These are phyloP conservation scores for Pseudomonodictys pantanalensis DNA, from an alignment of 495 filamentous ascomycete genomes.

Conservation along the genomic window DNA sequence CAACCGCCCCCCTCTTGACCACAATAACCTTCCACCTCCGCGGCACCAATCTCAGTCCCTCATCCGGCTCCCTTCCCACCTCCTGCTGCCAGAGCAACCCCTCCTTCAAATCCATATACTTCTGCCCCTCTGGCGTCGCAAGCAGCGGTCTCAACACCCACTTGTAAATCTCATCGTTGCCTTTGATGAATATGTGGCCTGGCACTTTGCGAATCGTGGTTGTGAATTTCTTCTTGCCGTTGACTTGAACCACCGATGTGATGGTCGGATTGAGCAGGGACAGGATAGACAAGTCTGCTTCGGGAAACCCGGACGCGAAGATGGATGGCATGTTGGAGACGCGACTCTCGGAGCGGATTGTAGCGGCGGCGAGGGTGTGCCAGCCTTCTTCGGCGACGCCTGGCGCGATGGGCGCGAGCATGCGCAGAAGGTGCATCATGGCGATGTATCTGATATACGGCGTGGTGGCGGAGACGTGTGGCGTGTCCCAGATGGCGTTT, in stretches of 20 bases:
- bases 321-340: slow-evolving; percentile 16
- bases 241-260: slow-evolving; percentile 67
- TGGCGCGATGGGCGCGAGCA: slow-evolving; percentile 75
- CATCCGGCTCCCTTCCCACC: neutral
- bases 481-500: slow-evolving; percentile 54
- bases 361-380: slow-evolving; percentile 49
- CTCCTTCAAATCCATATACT: slow-evolving; percentile 45
- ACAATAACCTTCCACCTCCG: slow-evolving; percentile 50
- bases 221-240: slow-evolving; percentile 68
- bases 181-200: neutral
- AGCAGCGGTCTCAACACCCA: slow-evolving; percentile 57
- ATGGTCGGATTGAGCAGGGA: slow-evolving; percentile 34
- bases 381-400: slow-evolving; percentile 78
- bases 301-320: slow-evolving; percentile 23
- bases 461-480: slow-evolving; percentile 21
- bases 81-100: slow-evolving; percentile 30
- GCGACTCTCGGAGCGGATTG: slow-evolving; percentile 9
- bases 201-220: slow-evolving; percentile 51
- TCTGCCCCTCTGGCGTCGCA: slow-evolving; percentile 47
- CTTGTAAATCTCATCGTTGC: slow-evolving; percentile 45
- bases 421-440: slow-evolving; percentile 54
- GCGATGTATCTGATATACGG: slow-evolving; percentile 42
- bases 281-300: slow-evolving; percentile 13
- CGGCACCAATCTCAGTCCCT: neutral
- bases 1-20: slow-evolving; percentile 50